Evolutionary conservation across 106 monocot species (phyloP).

Genomic region (Acanthochlamys bracteata): DNA sequence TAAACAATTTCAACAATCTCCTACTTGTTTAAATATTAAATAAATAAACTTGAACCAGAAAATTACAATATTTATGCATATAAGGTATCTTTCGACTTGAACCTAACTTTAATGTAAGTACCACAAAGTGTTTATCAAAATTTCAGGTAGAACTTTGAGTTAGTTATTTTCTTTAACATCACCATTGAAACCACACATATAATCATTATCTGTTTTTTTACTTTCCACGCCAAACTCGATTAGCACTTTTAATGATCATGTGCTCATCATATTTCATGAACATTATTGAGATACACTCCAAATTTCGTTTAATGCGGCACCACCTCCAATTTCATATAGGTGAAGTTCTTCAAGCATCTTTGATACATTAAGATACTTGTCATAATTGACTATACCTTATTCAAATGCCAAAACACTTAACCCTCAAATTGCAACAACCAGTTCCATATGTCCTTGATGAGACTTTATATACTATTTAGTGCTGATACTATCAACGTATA

Average conservation of each 20-base stretch:
- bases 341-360: background rate
- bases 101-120: background rate
- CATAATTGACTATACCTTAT: background rate
- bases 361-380: too few species aligned
- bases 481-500: too few species aligned
- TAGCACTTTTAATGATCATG: background rate
- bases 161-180: background rate
- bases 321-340: background rate
- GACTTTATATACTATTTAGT: too few species aligned
- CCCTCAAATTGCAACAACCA: background rate
- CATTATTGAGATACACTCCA: background rate
- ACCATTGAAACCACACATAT: background rate
- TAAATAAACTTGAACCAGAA: background rate
- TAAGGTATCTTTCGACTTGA: background rate
- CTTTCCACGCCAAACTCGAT: background rate
- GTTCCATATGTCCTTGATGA: background rate
- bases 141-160: background rate
- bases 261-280: background rate
- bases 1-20: background rate
- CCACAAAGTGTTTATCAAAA: background rate
- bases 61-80: background rate
- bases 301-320: background rate
- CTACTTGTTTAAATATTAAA: background rate
- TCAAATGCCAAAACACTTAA: background rate
- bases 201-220: background rate